These are phyloP conservation scores for Scutellaria minor DNA, from an alignment of 257 asterid species.

Conservation along the genomic window DNA sequence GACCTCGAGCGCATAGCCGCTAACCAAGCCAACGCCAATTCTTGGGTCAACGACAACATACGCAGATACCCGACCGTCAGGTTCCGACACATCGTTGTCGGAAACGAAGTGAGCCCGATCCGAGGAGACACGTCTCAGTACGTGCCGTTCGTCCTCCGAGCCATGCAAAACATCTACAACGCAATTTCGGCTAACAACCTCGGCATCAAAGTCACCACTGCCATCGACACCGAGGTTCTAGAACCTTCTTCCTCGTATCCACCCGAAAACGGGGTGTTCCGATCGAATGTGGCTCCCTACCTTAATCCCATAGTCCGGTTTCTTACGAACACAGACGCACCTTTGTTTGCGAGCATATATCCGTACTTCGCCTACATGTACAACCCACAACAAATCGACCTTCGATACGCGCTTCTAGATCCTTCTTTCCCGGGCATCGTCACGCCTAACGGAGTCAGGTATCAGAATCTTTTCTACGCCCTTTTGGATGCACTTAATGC, in stretches of 20 bases:
- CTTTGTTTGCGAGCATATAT: slow-evolving; percentile 36
- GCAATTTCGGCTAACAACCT: slow-evolving; percentile 31
- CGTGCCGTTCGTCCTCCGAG: slow-evolving; percentile 31
- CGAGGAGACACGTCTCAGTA: slow-evolving; percentile 10
- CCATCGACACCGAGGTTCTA: slow-evolving; percentile 5
- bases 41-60: slow-evolving; percentile 46
- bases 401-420: slow-evolving; percentile 22
- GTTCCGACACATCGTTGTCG: slow-evolving; percentile 37
- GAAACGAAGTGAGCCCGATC: slow-evolving; percentile 47
- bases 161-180: slow-evolving; percentile 29
- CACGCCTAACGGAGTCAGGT: background rate
- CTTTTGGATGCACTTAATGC: slow-evolving; percentile 18
- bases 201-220: slow-evolving; percentile 33
- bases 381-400: background rate
- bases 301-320: slow-evolving; percentile 28
- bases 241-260: slow-evolving; percentile 17
- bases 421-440: background rate
- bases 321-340: slow-evolving; percentile 18
- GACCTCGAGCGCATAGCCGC: slow-evolving; percentile 28
- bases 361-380: slow-evolving; percentile 36
- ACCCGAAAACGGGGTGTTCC: slow-evolving; percentile 27
- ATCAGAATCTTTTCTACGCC: slow-evolving; percentile 36
- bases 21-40: slow-evolving; percentile 32
- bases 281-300: slow-evolving; percentile 14
- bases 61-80: slow-evolving; percentile 16